Evolutionary conservation across 805 yeast species (phyloP).

Genomic region (Myxozyma neglecta): DNA sequence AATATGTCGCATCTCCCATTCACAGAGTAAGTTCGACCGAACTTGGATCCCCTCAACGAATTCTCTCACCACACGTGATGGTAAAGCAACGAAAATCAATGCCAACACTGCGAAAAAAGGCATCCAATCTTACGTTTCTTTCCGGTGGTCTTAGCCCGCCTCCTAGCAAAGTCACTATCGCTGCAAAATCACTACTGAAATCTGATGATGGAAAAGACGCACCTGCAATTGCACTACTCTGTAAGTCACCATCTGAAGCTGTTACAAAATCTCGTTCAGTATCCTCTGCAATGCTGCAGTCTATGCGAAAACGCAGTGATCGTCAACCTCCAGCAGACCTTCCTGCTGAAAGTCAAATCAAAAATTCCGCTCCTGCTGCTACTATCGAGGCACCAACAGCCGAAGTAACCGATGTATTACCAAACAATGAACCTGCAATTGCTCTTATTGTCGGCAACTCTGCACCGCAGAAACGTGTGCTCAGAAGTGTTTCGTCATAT

Average conservation of each 20-base stretch:
- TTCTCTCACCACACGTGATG: background rate
- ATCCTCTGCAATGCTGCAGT: conserved; percentile 4
- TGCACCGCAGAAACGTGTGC: background rate
- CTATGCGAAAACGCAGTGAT: background rate
- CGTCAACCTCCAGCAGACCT: background rate
- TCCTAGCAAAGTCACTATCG: background rate
- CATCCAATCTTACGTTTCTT: conserved; percentile 15
- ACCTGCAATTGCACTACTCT: background rate
- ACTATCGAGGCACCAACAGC: background rate
- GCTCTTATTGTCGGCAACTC: background rate
- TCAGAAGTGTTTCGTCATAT: conserved; percentile 5
- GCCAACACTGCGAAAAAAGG: conserved; percentile 12
- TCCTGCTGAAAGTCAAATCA: background rate
- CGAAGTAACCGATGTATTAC: background rate
- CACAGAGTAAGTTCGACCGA: conserved; percentile 5
- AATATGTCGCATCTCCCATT: background rate
- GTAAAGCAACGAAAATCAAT: conserved; percentile 16
- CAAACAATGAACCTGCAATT: background rate
- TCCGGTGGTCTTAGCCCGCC: conserved; percentile 6
- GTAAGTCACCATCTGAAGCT: background rate
- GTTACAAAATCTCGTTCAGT: background rate
- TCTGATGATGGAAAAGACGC: background rate
- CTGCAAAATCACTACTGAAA: background rate
- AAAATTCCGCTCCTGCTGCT: background rate
- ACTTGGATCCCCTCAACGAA: conserved; percentile 4